Evolutionary conservation across 371 early-diverging fungal genomes (phyloP), one percentile per base, ranked within the genome.

Genomic region (Mortierella sp.): DNA sequence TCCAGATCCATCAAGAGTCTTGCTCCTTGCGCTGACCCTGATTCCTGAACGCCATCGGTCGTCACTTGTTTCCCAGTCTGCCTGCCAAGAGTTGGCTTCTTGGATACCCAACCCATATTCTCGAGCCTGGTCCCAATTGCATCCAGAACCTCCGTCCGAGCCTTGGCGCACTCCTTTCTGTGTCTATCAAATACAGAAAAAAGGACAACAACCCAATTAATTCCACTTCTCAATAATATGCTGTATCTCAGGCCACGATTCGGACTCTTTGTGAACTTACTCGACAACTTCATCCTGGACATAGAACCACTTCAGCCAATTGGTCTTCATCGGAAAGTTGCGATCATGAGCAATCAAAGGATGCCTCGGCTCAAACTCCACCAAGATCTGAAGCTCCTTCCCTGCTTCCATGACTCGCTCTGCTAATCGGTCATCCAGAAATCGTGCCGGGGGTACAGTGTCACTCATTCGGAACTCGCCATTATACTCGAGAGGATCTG

Each of bases 371-470:
- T 81, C 79, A 72, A 52, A 84, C 10, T 84, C 84, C 3, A 63
- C 52, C 44, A 84, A 31, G 26, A 84, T 81, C 72, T 84, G 84
- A 1, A 84, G 74, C 26, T 78, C 84, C 65, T 81, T 84, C 14
- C 84, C 84, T 26, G 81, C 84, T 60, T 84, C 81, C 52, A 84
- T 19, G 2, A 81, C 44, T 34, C 72, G 65, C 8, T 76, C 60
- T 10, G 81, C 84, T 10, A 84, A 60, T 8, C 19, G 21, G 7
- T 55, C 65, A 31, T 54, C 63, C 24, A 84, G 74, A 45, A 84
- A 84, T 13, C 44, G 72, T 4, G 79, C 79, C 9, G 81, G 79
- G 7, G 31, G n/a, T 9, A 75, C 45, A 0, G 34, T 24, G 0
- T 47, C 58, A 21, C 63, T 78, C 77, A 75, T 77, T 54, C 45